These are phyloP conservation scores for Anisodus acutangulus DNA, from an alignment of 257 asterid species.

Conservation along the genomic window DNA sequence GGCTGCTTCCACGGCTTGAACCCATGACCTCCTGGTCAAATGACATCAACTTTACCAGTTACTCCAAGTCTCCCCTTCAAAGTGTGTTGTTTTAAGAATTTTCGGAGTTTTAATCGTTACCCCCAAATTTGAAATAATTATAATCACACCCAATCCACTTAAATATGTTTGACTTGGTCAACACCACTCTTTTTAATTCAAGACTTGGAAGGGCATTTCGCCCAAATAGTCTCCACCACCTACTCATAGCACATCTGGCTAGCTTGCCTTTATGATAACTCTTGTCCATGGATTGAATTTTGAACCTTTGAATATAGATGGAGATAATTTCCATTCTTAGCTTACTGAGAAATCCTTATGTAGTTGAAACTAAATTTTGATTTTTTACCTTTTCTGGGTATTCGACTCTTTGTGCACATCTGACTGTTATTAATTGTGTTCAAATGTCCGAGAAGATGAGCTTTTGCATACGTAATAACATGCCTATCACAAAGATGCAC, in stretches of 20 bases:
- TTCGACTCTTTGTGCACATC: background rate
- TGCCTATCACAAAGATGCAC: background rate
- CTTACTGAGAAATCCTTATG: background rate
- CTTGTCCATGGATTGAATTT: background rate
- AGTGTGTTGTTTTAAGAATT: background rate
- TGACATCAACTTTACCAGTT: too few species aligned
- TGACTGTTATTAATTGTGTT: too few species aligned
- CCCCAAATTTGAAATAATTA: background rate
- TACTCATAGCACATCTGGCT: background rate
- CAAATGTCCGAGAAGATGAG: too few species aligned
- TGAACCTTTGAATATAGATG: background rate
- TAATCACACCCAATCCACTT: background rate
- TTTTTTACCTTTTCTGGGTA: constrained; percentile 19
- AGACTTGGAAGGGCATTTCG: background rate
- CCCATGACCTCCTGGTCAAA: too few species aligned
- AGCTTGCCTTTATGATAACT: background rate
- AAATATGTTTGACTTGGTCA: background rate
- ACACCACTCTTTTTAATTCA: background rate
- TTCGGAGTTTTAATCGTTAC: background rate
- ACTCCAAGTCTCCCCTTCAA: too few species aligned
- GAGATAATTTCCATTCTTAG: constrained; percentile 2
- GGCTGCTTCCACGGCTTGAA: too few species aligned
- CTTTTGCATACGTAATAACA: background rate
- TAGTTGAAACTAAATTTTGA: background rate
- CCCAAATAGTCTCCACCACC: background rate